Evolutionary conservation across 2,329 filamentous ascomycete genomes (phyloP).

Genomic region (Microdochium bolleyi): DNA sequence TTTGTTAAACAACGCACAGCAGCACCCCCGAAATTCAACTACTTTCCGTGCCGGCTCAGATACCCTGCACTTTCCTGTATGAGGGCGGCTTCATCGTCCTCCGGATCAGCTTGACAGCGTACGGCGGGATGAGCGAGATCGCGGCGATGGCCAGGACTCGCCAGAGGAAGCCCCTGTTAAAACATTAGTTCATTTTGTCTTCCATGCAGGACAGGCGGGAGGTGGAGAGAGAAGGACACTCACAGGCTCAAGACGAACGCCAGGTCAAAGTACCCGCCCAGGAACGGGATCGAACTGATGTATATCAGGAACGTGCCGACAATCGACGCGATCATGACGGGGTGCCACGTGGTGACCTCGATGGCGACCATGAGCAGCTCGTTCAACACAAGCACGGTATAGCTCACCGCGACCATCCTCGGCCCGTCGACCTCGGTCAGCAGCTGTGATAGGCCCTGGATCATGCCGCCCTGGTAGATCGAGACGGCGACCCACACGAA

Average conservation of each 20-base stretch:
- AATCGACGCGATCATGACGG: constrained; percentile 79
- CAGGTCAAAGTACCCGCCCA: constrained; percentile 86
- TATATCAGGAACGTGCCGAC: constrained; percentile 78
- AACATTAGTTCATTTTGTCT: constrained; percentile 7
- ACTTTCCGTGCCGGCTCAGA: too few species aligned
- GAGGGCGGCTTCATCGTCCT: constrained; percentile 84
- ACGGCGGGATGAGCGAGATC: constrained; percentile 78
- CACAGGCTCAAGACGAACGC: constrained; percentile 64
- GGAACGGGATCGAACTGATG: constrained; percentile 73
- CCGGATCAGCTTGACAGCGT: constrained; percentile 76
- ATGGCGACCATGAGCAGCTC: constrained; percentile 96
- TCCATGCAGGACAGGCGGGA: background rate
- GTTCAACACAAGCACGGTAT: constrained; percentile 86
- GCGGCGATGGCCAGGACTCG: constrained; percentile 72
- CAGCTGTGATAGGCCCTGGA: constrained; percentile 88
- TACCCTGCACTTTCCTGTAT: constrained; percentile 84
- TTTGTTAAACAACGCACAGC: too few species aligned
- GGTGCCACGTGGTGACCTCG: constrained; percentile 95
- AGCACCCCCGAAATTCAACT: too few species aligned
- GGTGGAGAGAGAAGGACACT: constrained; percentile 18
- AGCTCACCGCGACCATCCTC: constrained; percentile 82
- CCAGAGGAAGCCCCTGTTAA: constrained; percentile 73
- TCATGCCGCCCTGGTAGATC: constrained; percentile 90
- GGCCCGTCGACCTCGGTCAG: constrained; percentile 69
- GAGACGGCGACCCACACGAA: constrained; percentile 95